These are phyloP conservation scores for Annona cherimola DNA, from an alignment of 164 flowering plant species.

Conservation along the genomic window DNA sequence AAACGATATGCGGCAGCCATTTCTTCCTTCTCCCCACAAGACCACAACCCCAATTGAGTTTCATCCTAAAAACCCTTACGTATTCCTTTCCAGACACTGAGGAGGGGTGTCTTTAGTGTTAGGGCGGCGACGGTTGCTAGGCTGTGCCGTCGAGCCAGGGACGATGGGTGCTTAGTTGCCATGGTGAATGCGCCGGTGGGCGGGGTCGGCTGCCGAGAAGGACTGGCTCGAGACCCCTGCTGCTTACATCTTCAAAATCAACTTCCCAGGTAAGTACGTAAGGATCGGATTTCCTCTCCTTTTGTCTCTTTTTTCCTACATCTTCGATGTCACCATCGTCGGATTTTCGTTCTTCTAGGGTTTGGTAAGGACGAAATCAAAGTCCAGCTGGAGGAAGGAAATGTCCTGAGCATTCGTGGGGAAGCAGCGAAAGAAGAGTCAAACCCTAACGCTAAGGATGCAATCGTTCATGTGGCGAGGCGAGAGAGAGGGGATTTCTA, in stretches of 20 bases:
- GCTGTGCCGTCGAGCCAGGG: too few species aligned
- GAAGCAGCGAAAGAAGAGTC: constrained; percentile 41
- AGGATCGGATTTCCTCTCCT: too few species aligned
- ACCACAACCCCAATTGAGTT: too few species aligned
- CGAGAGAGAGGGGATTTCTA: constrained; percentile 47
- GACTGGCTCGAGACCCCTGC: constrained; percentile 77
- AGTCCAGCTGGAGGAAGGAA: constrained; percentile 68
- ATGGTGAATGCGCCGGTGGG: constrained; percentile 24
- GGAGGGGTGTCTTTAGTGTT: too few species aligned
- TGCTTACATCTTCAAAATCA: constrained; percentile 66
- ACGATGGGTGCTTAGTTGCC: too few species aligned
- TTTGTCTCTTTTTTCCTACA: background rate
- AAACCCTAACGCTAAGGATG: constrained; percentile 31
- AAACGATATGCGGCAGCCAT: too few species aligned
- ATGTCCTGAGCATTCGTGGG: constrained; percentile 42
- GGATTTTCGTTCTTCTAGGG: constrained; percentile 35
- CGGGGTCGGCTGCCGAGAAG: constrained; percentile 49
- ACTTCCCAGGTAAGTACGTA: constrained; percentile 65
- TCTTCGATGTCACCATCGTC: background rate
- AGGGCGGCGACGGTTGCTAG: too few species aligned
- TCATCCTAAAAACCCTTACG: too few species aligned
- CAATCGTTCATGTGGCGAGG: constrained; percentile 56
- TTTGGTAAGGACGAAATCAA: constrained; percentile 58
- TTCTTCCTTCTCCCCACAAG: too few species aligned
- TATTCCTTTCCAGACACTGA: too few species aligned